Evolutionary conservation across 1,284 basidiomycete genomes (phyloP), one percentile per base, ranked within the genome.

Genomic region (Ustilago vetiveriae): DNA sequence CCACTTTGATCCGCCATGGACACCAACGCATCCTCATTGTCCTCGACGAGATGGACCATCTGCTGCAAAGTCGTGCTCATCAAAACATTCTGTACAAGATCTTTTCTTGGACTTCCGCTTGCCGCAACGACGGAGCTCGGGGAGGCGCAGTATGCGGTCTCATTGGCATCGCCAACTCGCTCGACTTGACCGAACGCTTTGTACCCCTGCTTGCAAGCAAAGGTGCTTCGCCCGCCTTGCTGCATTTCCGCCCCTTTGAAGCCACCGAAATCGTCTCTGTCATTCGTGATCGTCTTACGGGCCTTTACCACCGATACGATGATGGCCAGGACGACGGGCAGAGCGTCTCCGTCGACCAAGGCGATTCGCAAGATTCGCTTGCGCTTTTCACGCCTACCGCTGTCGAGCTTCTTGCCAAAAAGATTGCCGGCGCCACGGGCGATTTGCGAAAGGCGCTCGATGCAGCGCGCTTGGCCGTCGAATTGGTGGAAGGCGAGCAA

Each of bases 21-120:
- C 35, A 52, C 22, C 58, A 63, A 41, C 55, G 55, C 47, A 67
- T 67, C 40, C 70, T 84, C 9, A 75, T 84, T 33, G 77, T 84
- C 8, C 79, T 84, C 35, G 84, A 84, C 64, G 84, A 84, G 69
- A 82, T 84, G 60, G 84, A 84, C 57, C 82, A 83, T 45, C 69
- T 84, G 27, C 66, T 82, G 10, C 74, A 76, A 40, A 69, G 72
- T 11, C 74, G 52, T 19, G 75, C 59, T 14, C 78, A 74, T 53
- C 80, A 72, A 50, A 82, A 74, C 54, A 64, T 84, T n/a, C 76
- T 83, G 44, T 74, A 83, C 58, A 67, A 77, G 27, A 73, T 84
- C 49, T 82, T 84, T 38, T 76, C 68, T 17, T 76, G 72, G 66
- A 71, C 64, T 17, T 46, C 27, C 13, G 27, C 41, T 26, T 17